Evolutionary conservation across 2,329 filamentous ascomycete genomes (phyloP).

Genomic region (Phaeosphaeria sp.): DNA sequence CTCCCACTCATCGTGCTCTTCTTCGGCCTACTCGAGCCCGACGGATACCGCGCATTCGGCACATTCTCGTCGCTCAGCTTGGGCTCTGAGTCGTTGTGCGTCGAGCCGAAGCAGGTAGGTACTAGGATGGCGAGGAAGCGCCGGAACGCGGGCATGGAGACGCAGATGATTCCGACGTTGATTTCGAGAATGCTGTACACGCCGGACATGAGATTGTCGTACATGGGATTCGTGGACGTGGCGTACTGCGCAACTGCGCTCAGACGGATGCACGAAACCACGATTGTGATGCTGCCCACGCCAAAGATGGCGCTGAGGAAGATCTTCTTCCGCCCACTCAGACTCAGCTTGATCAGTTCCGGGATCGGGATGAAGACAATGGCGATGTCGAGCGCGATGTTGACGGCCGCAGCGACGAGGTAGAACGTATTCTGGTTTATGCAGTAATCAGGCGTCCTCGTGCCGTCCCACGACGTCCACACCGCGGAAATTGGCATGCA

Average conservation of each 20-base stretch:
- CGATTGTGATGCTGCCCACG: slow-evolving; percentile 26
- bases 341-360: slow-evolving; percentile 12
- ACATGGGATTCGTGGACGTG: slow-evolving; percentile 46
- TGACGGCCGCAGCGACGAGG: slow-evolving; percentile 12
- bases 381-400: slow-evolving; percentile 14
- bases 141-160: slow-evolving; percentile 24
- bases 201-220: slow-evolving; percentile 33
- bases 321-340: slow-evolving; percentile 13
- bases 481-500: slow-evolving; percentile 13
- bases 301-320: slow-evolving; percentile 16
- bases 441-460: slow-evolving; percentile 12
- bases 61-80: background rate
- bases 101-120: slow-evolving; percentile 26
- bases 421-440: slow-evolving; percentile 16
- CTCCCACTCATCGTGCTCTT: slow-evolving; percentile 10
- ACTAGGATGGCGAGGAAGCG: slow-evolving; percentile 38
- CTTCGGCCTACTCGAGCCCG: background rate
- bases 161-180: slow-evolving; percentile 25
- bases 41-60: background rate
- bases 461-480: slow-evolving; percentile 16
- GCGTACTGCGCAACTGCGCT: slow-evolving; percentile 50
- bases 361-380: slow-evolving; percentile 16
- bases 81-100: background rate
- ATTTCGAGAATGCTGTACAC: slow-evolving; percentile 24
- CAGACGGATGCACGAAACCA: slow-evolving; percentile 51